Evolutionary conservation across 441 rosid species (phyloP).

Genomic region (Aleurites moluccanus): DNA sequence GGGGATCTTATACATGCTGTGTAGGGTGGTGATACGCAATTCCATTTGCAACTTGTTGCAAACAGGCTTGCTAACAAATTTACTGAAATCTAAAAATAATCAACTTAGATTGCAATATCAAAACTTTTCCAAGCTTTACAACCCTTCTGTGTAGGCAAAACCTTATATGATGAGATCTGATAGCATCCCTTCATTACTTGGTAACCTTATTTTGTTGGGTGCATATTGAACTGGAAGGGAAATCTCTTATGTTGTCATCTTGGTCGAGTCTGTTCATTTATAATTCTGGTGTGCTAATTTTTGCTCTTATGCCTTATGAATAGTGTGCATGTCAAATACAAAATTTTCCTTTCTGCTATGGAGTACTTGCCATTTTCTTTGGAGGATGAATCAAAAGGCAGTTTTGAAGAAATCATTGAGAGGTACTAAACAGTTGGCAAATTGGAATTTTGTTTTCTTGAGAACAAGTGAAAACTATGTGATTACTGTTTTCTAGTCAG

Average conservation of each 20-base stretch:
- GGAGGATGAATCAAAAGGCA: slow-evolving; percentile 73
- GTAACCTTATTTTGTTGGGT: neutral
- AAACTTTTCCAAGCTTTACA: neutral
- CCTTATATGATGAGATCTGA: neutral
- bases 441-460: slow-evolving; percentile 18
- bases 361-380: slow-evolving; percentile 85
- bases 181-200: neutral
- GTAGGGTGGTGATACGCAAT: slow-evolving; percentile 3
- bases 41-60: neutral
- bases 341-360: slow-evolving; percentile 92
- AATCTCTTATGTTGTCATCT: neutral
- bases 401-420: slow-evolving; percentile 95
- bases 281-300: slow-evolving; percentile 15
- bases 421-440: slow-evolving; percentile 50
- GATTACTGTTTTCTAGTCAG: slow-evolving; percentile 19
- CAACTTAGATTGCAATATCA: neutral
- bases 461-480: slow-evolving; percentile 1
- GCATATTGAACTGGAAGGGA: slow-evolving; percentile 1
- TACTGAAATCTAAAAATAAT: neutral
- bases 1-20: neutral
- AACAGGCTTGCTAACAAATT: neutral
- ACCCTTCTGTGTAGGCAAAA: neutral
- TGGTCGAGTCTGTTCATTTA: neutral
- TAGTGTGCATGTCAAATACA: slow-evolving; percentile 85
- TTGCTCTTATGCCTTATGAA: slow-evolving; percentile 24